A percentile compares a stretch with the other conserved stretches of the same genome.
Conservation (phyloP, 495 filamentous ascomycete genomes). For the Letharia columbiana region DNA sequence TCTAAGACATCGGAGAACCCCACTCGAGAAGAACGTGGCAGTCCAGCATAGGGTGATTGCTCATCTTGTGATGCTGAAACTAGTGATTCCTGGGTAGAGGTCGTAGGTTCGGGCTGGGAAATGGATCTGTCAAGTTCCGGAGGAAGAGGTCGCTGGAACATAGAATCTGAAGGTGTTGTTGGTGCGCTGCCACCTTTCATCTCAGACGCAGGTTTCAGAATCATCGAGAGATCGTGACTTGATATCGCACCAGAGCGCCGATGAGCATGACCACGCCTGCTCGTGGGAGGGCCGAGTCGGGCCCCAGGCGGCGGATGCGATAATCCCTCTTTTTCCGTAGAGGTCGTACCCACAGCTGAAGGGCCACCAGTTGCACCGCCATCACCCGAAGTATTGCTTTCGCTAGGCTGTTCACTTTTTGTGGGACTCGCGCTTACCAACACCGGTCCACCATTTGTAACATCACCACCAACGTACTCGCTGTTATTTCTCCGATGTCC, state of each 20-base stretch:
- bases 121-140: slow-evolving; percentile 32
- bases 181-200: slow-evolving; percentile 57
- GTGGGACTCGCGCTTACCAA: slow-evolving; percentile 44
- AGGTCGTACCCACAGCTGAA: slow-evolving; percentile 51
- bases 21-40: slow-evolving; percentile 41
- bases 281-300: slow-evolving; percentile 36
- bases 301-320: slow-evolving; percentile 39
- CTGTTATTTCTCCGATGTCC: slow-evolving; percentile 69
- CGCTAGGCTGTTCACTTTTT: slow-evolving; percentile 30
- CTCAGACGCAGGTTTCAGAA: slow-evolving; percentile 51
- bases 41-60: slow-evolving; percentile 25
- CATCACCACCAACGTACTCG: slow-evolving; percentile 76
- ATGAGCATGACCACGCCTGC: slow-evolving; percentile 68
- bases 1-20: slow-evolving; percentile 55
- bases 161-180: slow-evolving; percentile 50
- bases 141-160: slow-evolving; percentile 26
- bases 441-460: slow-evolving; percentile 48
- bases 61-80: slow-evolving; percentile 14
- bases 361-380: slow-evolving; percentile 52
- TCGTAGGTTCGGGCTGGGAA: slow-evolving; percentile 33
- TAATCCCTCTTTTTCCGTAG: slow-evolving; percentile 52
- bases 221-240: slow-evolving; percentile 68
- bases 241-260: slow-evolving; percentile 81
- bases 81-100: slow-evolving; percentile 29
- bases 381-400: slow-evolving; percentile 71